Conservation (phyloP, 2,329 filamentous ascomycete genomes). For the Ceratocystis colombiana region DNA sequence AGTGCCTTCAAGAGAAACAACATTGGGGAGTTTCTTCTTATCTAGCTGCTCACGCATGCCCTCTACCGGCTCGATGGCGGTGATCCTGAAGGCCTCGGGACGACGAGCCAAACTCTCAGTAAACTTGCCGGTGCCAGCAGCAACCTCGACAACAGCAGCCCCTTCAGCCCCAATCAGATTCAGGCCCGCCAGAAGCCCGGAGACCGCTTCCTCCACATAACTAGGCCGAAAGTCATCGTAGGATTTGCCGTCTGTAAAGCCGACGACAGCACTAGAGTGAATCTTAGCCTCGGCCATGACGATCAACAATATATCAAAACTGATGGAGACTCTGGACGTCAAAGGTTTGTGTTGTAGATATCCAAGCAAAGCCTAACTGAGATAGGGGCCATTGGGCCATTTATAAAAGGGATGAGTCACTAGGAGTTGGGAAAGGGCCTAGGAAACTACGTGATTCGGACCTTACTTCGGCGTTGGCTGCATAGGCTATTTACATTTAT, state of each 20-base stretch:
- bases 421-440: too few relatives aligned
- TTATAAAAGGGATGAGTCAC: too few relatives aligned
- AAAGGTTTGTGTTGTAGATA: not conserved
- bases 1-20: slow-evolving; percentile 47
- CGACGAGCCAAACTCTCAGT: slow-evolving; percentile 52
- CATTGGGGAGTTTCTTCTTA: slow-evolving; percentile 46
- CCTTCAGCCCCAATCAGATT: slow-evolving; percentile 39
- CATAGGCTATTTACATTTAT: not conserved
- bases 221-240: slow-evolving; percentile 62
- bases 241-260: slow-evolving; percentile 52
- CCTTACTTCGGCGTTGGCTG: not conserved
- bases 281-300: slow-evolving; percentile 35
- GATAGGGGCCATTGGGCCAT: not conserved
- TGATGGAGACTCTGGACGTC: not conserved
- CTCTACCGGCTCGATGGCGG: slow-evolving; percentile 54
- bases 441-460: not conserved
- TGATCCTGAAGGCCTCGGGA: slow-evolving; percentile 49
- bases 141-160: slow-evolving; percentile 52
- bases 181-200: slow-evolving; percentile 48
- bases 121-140: slow-evolving; percentile 60
- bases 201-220: slow-evolving; percentile 50
- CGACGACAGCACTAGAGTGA: slow-evolving; percentile 44
- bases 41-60: slow-evolving; percentile 54
- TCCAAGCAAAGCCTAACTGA: not conserved
- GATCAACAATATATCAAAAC: not conserved